A percentile compares a stretch with the other conserved stretches of the same genome.
These are phyloP conservation scores for Irpex lacteus DNA, from an alignment of 1,284 basidiomycete genomes.

Conservation along the genomic window DNA sequence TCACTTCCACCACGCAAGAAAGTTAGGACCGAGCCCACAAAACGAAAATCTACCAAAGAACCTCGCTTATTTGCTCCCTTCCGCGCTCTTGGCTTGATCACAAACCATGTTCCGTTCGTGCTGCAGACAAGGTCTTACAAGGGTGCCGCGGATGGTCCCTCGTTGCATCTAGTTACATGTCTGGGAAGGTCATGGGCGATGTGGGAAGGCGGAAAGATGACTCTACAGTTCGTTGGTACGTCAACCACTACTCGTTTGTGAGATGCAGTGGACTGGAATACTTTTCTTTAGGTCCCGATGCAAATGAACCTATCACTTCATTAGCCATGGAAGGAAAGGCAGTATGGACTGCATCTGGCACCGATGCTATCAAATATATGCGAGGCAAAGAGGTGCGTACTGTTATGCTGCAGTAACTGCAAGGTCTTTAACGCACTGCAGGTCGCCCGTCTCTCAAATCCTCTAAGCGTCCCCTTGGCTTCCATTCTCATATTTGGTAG, in stretches of 20 bases:
- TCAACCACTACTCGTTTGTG: conserved; percentile 15
- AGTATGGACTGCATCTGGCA: conserved; percentile 80
- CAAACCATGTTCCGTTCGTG: conserved; percentile 89
- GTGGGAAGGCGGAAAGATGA: conserved; percentile 96
- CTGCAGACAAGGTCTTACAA: conserved; percentile 87
- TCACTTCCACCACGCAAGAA: conserved; percentile 31
- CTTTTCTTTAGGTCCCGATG: conserved; percentile 67
- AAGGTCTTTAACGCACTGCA: conserved; percentile 14
- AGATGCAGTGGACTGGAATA: not conserved
- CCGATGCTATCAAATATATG: conserved; percentile 73
- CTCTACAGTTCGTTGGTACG: conserved; percentile 90
- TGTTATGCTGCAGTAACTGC: not conserved
- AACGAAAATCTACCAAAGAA: conserved; percentile 27
- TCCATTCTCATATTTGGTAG: conserved; percentile 78
- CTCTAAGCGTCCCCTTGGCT: conserved; percentile 55
- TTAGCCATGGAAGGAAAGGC: conserved; percentile 85
- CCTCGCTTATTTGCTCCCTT: conserved; percentile 89
- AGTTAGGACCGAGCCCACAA: conserved; percentile 26
- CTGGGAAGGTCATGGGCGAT: conserved; percentile 91
- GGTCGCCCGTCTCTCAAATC: conserved; percentile 58
- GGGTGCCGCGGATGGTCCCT: conserved; percentile 81
- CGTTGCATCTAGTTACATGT: conserved; percentile 84
- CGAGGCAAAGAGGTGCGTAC: conserved; percentile 81
- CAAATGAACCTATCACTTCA: conserved; percentile 69
- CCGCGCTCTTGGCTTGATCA: conserved; percentile 89